Evolutionary conservation across 1,284 basidiomycete genomes (phyloP).

Genomic region (Leucoagaricus sp.): DNA sequence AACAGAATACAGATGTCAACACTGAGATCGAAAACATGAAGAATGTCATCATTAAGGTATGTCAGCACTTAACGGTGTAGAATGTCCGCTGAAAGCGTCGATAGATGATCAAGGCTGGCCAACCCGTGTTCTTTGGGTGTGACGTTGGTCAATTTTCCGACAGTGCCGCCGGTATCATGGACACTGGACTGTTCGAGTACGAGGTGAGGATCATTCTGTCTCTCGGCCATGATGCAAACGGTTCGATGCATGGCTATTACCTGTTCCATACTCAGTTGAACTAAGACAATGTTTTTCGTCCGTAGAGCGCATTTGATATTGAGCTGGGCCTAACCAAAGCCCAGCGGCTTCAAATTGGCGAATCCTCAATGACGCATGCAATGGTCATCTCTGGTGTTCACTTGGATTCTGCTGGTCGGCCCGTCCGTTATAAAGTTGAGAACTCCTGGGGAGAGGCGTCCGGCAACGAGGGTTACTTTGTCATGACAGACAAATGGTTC

Average conservation of each 20-base stretch:
- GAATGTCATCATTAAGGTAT: constrained; percentile 71
- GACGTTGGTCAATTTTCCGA: constrained; percentile 85
- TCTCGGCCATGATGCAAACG: no score
- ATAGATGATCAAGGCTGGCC: constrained; percentile 82
- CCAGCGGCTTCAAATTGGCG: constrained; percentile 79
- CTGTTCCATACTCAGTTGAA: neutral
- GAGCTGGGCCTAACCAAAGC: constrained; percentile 76
- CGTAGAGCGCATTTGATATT: constrained; percentile 60
- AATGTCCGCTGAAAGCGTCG: neutral
- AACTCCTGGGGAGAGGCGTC: constrained; percentile 89
- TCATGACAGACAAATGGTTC: constrained; percentile 94
- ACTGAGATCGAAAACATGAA: constrained; percentile 83
- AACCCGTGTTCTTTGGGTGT: constrained; percentile 94
- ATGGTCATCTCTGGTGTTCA: constrained; percentile 96
- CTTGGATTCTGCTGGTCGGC: constrained; percentile 72
- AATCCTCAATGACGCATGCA: constrained; percentile 90
- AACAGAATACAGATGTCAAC: constrained; percentile 75
- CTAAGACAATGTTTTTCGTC: no score
- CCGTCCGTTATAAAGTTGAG: constrained; percentile 91
- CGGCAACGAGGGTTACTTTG: constrained; percentile 88
- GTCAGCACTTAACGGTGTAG: constrained; percentile 8
- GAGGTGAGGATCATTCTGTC: constrained; percentile 49
- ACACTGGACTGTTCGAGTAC: constrained; percentile 81
- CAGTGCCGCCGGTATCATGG: constrained; percentile 78
- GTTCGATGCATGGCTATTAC: no score